Conservation (phyloP, 345 rosid species). For the Leavenworthia alabamica region DNA sequence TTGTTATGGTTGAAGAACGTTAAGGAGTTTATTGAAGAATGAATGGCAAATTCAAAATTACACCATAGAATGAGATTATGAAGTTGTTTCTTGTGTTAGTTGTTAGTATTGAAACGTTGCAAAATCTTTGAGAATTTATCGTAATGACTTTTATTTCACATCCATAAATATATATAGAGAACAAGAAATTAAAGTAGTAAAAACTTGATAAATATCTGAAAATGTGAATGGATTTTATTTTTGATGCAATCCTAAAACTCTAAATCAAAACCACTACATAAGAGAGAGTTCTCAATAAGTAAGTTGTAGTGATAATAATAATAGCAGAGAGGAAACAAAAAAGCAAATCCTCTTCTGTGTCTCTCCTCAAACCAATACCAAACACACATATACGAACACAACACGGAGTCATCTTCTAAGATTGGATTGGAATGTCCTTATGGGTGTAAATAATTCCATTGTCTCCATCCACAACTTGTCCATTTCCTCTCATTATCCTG, state of each 20-base stretch:
- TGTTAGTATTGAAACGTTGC: not conserved
- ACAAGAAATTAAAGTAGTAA: not conserved
- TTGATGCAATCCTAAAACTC: constrained; percentile 26
- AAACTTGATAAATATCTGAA: not conserved
- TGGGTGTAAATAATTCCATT: constrained; percentile 67
- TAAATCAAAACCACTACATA: constrained; percentile 33
- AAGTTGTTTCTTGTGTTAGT: not conserved
- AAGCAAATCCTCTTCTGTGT: constrained; percentile 25
- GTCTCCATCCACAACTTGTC: constrained; percentile 94
- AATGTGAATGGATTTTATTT: constrained; percentile 23
- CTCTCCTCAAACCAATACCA: constrained; percentile 15
- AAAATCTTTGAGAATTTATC: not conserved
- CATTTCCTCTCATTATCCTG: constrained; percentile 92
- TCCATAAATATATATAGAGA: not conserved
- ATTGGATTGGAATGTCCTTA: constrained; percentile 43
- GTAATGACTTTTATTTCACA: not conserved
- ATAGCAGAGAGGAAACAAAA: constrained; percentile 29
- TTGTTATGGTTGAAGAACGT: constrained; percentile 69
- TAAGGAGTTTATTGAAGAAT: constrained; percentile 52
- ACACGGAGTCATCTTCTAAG: constrained; percentile 6
- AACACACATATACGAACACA: not conserved
- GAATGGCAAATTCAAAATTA: not conserved
- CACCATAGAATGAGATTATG: not conserved
- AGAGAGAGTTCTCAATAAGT: constrained; percentile 29
- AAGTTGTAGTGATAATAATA: not conserved